Conservation (phyloP, 2,329 filamentous ascomycete species). For the Xylaria sp. region DNA sequence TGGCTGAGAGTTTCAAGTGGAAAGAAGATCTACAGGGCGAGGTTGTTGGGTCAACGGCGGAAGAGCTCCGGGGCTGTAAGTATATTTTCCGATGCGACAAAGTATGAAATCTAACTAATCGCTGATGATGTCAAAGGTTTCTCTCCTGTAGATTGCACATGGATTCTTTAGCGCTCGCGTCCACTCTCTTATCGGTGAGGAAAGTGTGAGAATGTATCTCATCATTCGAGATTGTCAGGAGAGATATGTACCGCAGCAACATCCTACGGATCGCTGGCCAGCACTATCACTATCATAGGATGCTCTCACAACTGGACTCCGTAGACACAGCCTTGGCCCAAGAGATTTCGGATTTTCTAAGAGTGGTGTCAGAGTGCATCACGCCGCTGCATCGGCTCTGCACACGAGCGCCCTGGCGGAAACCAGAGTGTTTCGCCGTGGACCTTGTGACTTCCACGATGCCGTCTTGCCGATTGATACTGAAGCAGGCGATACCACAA, state of each 20-base stretch:
- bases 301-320: constrained; percentile 13
- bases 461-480: constrained; percentile 8
- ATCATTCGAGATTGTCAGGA: too few species aligned
- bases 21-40: constrained; percentile 21
- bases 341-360: constrained; percentile 20
- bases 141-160: too few species aligned
- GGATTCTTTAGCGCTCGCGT: too few species aligned
- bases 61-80: constrained; percentile 27
- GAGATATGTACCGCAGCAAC: too few species aligned
- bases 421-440: too few species aligned
- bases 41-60: constrained; percentile 18
- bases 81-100: background rate
- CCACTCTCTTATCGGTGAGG: too few species aligned
- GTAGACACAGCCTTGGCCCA: background rate
- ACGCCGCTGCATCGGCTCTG: constrained; percentile 26
- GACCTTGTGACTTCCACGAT: constrained; percentile 19
- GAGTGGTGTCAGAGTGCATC: constrained; percentile 12
- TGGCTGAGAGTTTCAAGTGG: constrained; percentile 20
- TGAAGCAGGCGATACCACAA: background rate
- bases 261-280: too few species aligned
- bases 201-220: too few species aligned
- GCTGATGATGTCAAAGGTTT: too few species aligned
- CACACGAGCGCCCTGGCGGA: too few species aligned
- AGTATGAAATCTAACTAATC: background rate
- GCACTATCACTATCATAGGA: constrained; percentile 30